Conservation (phyloP, 768 basidiomycete genomes). For the Tricholomella constricta region DNA sequence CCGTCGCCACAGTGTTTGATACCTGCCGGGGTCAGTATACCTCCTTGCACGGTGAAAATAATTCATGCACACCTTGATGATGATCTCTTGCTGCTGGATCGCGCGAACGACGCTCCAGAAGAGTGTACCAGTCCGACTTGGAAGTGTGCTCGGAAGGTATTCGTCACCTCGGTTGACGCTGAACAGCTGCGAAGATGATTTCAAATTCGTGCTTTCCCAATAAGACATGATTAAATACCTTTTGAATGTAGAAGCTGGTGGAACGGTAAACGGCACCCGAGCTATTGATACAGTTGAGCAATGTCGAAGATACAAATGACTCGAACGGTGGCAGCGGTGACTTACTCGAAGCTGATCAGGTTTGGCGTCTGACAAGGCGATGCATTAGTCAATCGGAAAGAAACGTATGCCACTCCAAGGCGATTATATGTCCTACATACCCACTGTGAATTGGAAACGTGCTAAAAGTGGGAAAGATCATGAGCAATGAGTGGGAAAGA, state of each 20-base stretch:
- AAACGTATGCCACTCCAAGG: too few species aligned
- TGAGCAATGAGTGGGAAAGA: not conserved
- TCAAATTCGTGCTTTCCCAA: too few species aligned
- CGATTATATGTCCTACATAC: constrained; percentile 24
- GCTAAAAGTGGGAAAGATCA: constrained; percentile 30
- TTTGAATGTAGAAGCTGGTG: constrained; percentile 60
- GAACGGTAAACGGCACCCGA: constrained; percentile 51
- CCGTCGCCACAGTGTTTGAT: constrained; percentile 47
- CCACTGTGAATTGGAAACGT: constrained; percentile 53
- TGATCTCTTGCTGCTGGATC: constrained; percentile 40
- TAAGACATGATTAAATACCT: too few species aligned
- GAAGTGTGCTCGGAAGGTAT: constrained; percentile 65
- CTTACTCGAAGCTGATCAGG: constrained; percentile 59
- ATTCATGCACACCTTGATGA: constrained; percentile 52
- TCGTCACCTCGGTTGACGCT: constrained; percentile 61
- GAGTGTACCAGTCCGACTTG: constrained; percentile 45
- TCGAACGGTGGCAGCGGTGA: not conserved
- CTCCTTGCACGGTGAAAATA: not conserved
- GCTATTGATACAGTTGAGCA: constrained; percentile 36
- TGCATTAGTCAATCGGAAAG: too few species aligned
- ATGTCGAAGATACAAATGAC: not conserved
- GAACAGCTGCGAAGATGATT: constrained; percentile 50
- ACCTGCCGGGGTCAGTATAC: constrained; percentile 36
- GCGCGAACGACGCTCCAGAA: constrained; percentile 63
- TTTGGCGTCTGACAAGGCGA: constrained; percentile 44